These are phyloP conservation scores for Cicer arietinum DNA, from an alignment of 306 rosid genomes.

Conservation along the genomic window DNA sequence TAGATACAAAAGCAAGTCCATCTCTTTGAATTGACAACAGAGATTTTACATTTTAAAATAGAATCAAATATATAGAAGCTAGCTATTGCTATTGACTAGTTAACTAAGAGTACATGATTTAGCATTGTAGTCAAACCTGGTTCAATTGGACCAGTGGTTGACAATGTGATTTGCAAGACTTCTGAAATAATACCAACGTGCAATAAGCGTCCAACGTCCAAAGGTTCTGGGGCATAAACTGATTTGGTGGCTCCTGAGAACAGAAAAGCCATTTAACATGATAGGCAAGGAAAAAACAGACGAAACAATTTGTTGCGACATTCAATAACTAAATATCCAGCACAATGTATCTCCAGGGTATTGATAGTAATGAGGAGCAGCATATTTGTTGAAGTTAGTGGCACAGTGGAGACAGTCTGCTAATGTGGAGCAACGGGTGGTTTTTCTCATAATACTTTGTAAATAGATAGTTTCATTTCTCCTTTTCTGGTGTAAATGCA, in stretches of 20 bases:
- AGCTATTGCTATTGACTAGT: constrained; percentile 27
- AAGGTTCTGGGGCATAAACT: constrained; percentile 94
- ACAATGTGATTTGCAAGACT: constrained; percentile 59
- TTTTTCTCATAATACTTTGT: too few species aligned
- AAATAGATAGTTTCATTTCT: too few species aligned
- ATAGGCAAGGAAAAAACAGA: constrained; percentile 18
- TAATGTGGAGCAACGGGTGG: too few species aligned
- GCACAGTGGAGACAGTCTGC: too few species aligned
- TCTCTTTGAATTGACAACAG: constrained; percentile 12
- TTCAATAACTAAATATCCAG: constrained; percentile 8
- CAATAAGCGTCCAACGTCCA: constrained; percentile 83
- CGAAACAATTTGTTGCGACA: not conserved
- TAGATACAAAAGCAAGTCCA: not conserved
- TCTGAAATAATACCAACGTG: constrained; percentile 69
- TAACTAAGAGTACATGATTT: constrained; percentile 14
- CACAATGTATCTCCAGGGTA: not conserved
- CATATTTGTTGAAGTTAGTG: too few species aligned
- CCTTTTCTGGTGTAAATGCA: too few species aligned
- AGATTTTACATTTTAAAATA: not conserved
- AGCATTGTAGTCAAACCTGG: constrained; percentile 67
- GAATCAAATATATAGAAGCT: constrained; percentile 26
- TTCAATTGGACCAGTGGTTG: constrained; percentile 82
- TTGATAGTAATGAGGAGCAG: too few species aligned
- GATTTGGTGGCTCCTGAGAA: constrained; percentile 89
- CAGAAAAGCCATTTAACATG: constrained; percentile 36